Evolutionary conservation across 345 rosid genomes (phyloP), one percentile per base, ranked within the genome.

Genomic region (Linum tenue): DNA sequence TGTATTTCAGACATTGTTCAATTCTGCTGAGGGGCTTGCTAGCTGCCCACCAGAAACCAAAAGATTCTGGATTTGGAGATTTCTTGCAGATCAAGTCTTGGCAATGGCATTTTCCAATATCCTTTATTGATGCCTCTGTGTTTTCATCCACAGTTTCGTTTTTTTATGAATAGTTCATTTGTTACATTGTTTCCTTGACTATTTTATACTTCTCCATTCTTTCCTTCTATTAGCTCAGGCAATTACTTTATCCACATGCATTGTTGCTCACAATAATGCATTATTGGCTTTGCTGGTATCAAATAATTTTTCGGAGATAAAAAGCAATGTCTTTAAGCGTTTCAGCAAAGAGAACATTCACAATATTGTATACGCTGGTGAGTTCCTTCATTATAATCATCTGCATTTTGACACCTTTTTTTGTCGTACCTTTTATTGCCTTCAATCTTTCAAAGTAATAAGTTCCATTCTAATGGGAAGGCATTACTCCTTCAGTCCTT

Each of bases 211-310:
- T 74, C 68, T 85, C 82, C 99, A 94, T 88, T 90, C 99, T 70
- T 90, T 86, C 72, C 70, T 88, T 78, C 78, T 94, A 63, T 87
- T 94, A 85, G 97, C 84, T 82, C 99, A 90, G 91, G 99, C 96
- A 73, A 90, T 90, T 69, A 87, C 99, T 53, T 65, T 85, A 70
- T 91, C 97, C 64, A 85, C 96, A 36, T 91, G 97, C 73, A 94
- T 94, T 59, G 86, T 88, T 63, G 97, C 97, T 69, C 99, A 94
- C 82, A 87, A 91, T 71, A 94, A 94, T 77, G 96, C 97, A 42
- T 80, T 94, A 81, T 75, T 88, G 76, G 99, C 99, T 53, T 83
- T 94, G 85, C 83, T 91, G 80, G 96, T 94, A 71, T 94, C 99
- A 68, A 94, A 91, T 75, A 94, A 94, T 83, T 94, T 94, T 67